phyloP scores from a whole-genome alignment of 805 yeast genomes.

The Hanseniaspora mollemarum region DNA sequence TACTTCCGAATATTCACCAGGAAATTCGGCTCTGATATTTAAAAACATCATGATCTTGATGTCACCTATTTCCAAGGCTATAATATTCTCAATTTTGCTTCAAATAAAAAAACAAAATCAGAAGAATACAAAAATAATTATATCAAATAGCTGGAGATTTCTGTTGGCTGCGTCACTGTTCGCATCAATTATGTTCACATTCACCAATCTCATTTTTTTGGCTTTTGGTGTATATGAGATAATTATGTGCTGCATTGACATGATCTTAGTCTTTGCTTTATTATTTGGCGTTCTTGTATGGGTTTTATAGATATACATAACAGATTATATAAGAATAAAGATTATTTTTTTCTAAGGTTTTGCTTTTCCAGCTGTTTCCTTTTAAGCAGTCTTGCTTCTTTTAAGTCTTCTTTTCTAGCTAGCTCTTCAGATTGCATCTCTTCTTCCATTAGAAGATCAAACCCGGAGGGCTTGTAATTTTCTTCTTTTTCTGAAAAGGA shows the following conservation, averaged over 20 bases:
- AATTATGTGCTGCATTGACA: not conserved
- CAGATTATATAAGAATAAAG: not conserved
- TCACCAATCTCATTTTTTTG: slow-evolving; percentile 1
- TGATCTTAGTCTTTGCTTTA: slow-evolving; percentile 1
- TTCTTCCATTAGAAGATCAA: slow-evolving; percentile 79
- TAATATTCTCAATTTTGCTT: not conserved
- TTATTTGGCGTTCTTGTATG: slow-evolving; percentile 5
- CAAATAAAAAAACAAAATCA: slow-evolving; percentile 1
- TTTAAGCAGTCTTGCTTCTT: slow-evolving; percentile 54
- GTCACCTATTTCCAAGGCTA: slow-evolving; percentile 2
- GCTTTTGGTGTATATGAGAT: slow-evolving; percentile 1
- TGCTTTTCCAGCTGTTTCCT: slow-evolving; percentile 36
- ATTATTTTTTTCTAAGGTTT: not conserved
- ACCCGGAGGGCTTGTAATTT: slow-evolving; percentile 93
- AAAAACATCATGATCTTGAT: not conserved
- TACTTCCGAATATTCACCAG: not conserved
- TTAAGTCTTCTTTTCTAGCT: slow-evolving; percentile 66
- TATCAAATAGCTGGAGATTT: slow-evolving; percentile 6
- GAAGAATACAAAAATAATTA: not conserved
- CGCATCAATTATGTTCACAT: slow-evolving; percentile 4
- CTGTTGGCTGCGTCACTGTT: slow-evolving; percentile 9
- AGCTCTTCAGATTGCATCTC: slow-evolving; percentile 43
- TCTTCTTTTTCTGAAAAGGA: slow-evolving; percentile 40
- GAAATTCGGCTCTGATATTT: not conserved
- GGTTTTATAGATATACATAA: slow-evolving; percentile 5